Base-by-base conservation (phyloP, 495 filamentous ascomycete species). In the Penicillium flavigenum region DNA sequence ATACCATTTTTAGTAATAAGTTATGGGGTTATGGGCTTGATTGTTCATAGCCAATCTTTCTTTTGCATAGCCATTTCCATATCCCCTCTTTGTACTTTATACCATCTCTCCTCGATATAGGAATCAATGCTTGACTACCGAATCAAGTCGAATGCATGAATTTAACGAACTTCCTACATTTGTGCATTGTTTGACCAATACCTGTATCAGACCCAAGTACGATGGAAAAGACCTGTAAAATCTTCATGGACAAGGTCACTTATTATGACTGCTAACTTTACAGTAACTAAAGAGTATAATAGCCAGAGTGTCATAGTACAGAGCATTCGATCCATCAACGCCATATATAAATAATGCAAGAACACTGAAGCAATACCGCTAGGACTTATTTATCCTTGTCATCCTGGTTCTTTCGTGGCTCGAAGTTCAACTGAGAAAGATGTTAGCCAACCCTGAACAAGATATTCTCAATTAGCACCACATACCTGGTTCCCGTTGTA, bases 401-500 rank as follows among this genome's bases (percentile, higher is more conserved):
- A 46, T 87, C 79, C n/a, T 85, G 78, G 47, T 88, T 80, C 54
- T 69, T 75, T 51, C 84, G 83, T 3, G 88, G 87, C 65, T 92
- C 81, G 57, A 92, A 92, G 62, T 90, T 92, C 45, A 89, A 76
- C 87, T 90, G 55, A 43, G 14, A 22, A 47, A 12, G 16, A 58
- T 22, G 34, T 60, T 11, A 61, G 44, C 38, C 44, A 43, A 26
- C 19, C 11, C 12, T 17, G 14, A 19, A 26, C n/a, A 36, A 52
- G 4, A 12, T 34, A 34, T 24, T n/a, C 9, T 3, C 11, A 39
- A n/a, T 10, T 11, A 44, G 27, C 43, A 31, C 24, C n/a, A 63
- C 86, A 57, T 77, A 92, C 89, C 69, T 90, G 88, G 64, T 96
- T 96, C 4, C 91, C 91, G 70, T 96, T 96, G 67, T 96, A 96